Percentiles rank a stretch among this genome's conserved stretches.
phyloP scores from a whole-genome alignment of 257 asterid species.

The Schizonepeta tenuifolia region DNA sequence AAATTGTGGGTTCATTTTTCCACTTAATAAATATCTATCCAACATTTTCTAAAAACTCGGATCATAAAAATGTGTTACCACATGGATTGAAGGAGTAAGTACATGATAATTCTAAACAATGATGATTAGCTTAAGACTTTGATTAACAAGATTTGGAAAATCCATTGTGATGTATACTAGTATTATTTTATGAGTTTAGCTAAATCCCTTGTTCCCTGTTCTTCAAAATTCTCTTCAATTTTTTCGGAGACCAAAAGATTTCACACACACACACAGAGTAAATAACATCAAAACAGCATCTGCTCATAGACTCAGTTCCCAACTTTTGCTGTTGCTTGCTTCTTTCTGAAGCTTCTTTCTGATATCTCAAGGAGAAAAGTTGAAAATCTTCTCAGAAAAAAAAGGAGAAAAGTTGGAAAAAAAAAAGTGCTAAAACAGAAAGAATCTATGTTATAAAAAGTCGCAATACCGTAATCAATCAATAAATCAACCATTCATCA shows the following conservation, averaged over 20 bases:
- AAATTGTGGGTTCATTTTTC: no score
- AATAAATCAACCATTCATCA: conserved; percentile 21
- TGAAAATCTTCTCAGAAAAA: no score
- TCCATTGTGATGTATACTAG: not conserved
- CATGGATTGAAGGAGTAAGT: no score
- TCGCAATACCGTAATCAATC: not conserved
- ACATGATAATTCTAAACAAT: not conserved
- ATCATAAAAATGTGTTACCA: no score
- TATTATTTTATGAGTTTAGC: not conserved
- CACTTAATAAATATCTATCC: no score
- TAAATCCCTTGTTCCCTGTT: conserved; percentile 4
- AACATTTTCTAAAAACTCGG: no score
- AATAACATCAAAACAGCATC: conserved; percentile 16
- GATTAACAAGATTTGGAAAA: not conserved
- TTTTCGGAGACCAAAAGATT: conserved; percentile 4
- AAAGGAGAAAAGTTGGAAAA: no score
- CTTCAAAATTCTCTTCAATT: not conserved
- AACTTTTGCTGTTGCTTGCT: conserved; percentile 19
- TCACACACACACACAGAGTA: conserved; percentile 23
- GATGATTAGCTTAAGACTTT: not conserved
- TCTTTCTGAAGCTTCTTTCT: conserved; percentile 26
- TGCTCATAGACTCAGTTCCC: conserved; percentile 21
- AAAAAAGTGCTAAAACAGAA: not conserved
- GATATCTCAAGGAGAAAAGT: not conserved
- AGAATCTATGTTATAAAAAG: not conserved